Base-by-base conservation (phyloP, 495 filamentous ascomycete species). In the Schizothecium vesticola region DNA sequence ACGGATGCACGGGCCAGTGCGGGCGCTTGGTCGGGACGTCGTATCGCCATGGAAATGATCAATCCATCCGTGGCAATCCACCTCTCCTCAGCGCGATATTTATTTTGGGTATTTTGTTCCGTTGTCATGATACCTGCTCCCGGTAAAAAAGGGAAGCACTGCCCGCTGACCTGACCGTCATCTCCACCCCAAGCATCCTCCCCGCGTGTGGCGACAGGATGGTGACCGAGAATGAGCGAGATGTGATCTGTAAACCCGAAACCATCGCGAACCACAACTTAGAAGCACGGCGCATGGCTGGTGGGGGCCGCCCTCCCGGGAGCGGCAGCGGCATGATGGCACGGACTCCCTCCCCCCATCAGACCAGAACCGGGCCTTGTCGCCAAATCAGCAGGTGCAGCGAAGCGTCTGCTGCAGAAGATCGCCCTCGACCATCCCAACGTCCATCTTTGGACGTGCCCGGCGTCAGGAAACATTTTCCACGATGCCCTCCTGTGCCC, bases 21-120 rank as follows among this genome's bases (percentile, higher is more conserved):
- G 55, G 69, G 75, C 75, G 75, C 75, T 75, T 75, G 68, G 21
- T 71, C 68, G 69, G 73, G 60, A 69, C 51, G 51, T 66, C 58
- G 67, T 63, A 64, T 61, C 31, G 63, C 63, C 22, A 66, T 56
- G 60, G 59, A 33, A 61, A 66, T 51, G 21, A 2, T 65, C 29
- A 65, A 5, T 43, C 33, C 13, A 12, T 43, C 3, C 64, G 31
- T 70, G 61, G 55, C 26, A 61, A 65, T 60, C 61, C 13, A 31
- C 23, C 12, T 16, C 33, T 6, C 28, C 61, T 7, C 61, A 23
- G n/a, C 43, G 36, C 29, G 36, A 55, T 56, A 57, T 65, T 65
- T 65, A 65, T 65, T 65, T 65, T 65, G 13, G n/a, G n/a, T 28
- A 28, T 28, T 28, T 28, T 28, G 43, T 7, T 51, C 12, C n/a